Percentiles rank a stretch among this genome's conserved stretches.
Evolutionary conservation across 164 flowering plant genomes (phyloP).

Genomic region (Platanus orientalis): DNA sequence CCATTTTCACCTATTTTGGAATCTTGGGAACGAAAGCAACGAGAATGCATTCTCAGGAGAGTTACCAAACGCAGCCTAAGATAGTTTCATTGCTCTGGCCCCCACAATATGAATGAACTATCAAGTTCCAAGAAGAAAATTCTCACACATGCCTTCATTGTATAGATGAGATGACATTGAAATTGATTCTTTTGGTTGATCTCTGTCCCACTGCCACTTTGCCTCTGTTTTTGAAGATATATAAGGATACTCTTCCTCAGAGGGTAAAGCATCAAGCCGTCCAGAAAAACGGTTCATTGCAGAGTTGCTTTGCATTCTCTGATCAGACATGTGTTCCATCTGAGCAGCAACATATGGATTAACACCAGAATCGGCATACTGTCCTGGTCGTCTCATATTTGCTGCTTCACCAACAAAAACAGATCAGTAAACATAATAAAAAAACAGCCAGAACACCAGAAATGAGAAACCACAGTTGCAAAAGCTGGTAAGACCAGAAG

Average conservation of each 20-base stretch:
- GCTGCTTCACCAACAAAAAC: conserved; percentile 10
- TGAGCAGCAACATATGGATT: conserved; percentile 25
- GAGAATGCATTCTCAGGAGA: too few relatives aligned
- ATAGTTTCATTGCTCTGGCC: too few relatives aligned
- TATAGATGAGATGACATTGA: conserved; percentile 24
- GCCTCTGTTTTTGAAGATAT: conserved; percentile 29
- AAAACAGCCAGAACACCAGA: conserved; percentile 1
- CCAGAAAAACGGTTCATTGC: conserved; percentile 25
- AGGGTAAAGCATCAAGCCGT: conserved; percentile 26
- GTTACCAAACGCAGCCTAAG: too few relatives aligned
- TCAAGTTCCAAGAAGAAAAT: not conserved
- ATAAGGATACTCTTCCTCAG: conserved; percentile 30
- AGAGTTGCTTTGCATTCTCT: conserved; percentile 32
- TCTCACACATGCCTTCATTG: conserved; percentile 25
- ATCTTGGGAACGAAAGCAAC: too few relatives aligned
- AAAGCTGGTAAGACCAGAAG: not conserved
- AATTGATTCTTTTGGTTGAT: conserved; percentile 21
- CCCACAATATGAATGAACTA: not conserved
- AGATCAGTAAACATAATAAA: conserved; percentile 11
- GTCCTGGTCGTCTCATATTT: conserved; percentile 31
- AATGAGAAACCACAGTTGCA: not conserved
- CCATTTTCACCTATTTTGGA: too few relatives aligned
- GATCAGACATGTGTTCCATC: conserved; percentile 33
- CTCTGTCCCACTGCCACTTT: conserved; percentile 41
- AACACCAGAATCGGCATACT: conserved; percentile 27